phyloP scores from a whole-genome alignment of 2,329 filamentous ascomycete species.

The Pestalotiopsis sp. region DNA sequence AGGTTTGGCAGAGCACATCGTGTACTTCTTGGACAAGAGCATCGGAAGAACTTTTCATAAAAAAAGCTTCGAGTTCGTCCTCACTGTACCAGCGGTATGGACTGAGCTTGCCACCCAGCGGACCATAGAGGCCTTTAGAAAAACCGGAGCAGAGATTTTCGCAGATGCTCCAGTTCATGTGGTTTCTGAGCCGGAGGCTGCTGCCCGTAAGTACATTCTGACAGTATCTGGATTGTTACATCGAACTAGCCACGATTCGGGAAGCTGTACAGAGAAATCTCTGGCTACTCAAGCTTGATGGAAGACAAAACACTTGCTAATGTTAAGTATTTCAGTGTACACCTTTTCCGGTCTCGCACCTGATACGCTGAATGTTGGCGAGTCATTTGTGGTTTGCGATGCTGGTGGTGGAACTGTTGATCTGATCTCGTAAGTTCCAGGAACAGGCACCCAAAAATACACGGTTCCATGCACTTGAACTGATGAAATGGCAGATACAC shows the following conservation, averaged over 20 bases:
- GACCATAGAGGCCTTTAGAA: slow-evolving; percentile 47
- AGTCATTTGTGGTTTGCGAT: slow-evolving; percentile 56
- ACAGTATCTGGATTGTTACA: background rate
- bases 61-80: slow-evolving; percentile 55
- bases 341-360: slow-evolving; percentile 36
- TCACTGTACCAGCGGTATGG: slow-evolving; percentile 64
- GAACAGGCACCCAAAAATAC: too few relatives aligned
- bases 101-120: slow-evolving; percentile 55
- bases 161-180: slow-evolving; percentile 42
- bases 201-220: slow-evolving; percentile 35
- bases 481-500: slow-evolving; percentile 37
- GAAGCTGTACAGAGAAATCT: too few relatives aligned
- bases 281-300: too few relatives aligned
- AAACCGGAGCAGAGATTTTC: slow-evolving; percentile 33
- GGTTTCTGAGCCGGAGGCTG: slow-evolving; percentile 58
- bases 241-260: too few relatives aligned
- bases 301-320: background rate
- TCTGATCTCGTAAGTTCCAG: slow-evolving; percentile 42
- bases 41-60: slow-evolving; percentile 43
- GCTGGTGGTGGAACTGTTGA: slow-evolving; percentile 49
- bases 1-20: slow-evolving; percentile 51
- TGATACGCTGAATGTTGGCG: slow-evolving; percentile 44
- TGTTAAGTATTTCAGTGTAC: background rate
- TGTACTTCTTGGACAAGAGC: slow-evolving; percentile 43
- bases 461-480: background rate